Evolutionary conservation across 768 basidiomycete genomes (phyloP), one percentile per base, ranked within the genome.

Genomic region (Daedalea quercina): DNA sequence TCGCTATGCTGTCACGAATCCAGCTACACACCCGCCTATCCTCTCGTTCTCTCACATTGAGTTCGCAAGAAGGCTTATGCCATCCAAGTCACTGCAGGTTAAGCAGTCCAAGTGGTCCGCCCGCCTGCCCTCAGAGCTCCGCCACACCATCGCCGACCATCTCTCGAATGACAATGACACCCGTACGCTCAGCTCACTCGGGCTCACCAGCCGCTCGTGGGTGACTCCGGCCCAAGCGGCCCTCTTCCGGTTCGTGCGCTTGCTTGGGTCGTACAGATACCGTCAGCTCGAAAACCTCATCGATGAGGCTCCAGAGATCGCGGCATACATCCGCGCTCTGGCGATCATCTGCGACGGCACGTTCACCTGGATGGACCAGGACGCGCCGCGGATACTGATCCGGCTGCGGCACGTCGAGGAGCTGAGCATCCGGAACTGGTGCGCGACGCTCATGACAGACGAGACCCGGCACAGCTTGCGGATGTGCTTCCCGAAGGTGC

Each of bases 141-240:
- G 55, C 9, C 52, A 58, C 41, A 47, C 46, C 7, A 61, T 59
- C 31, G 43, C 58, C 42, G 55, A 61, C 22, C 33, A 57, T 28
- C 50, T 61, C 3, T 46, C 52, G 20, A n/a, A n/a, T n/a, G n/a
- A n/a, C 28, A 31, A 53, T 35, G 60, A 57, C 40, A 20, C 17
- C 8, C 12, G 24, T 3, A 37, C 55, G 19, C 55, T 61, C 12
- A 40, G 50, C 13, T 49, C 28, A n/a, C 55, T 54, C 23, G 51
- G 53, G 12, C 50, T 62, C 0, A 51, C 58, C 31, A 59, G 57
- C 46, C 57, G 43, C n/a, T 48, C 53, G 2, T 54, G 57, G 34
- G 37, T 55, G 11, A 33, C 54, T 13, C 43, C 52, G 8, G 47
- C 45, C 7, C 57, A 57, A 25, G 44, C 22, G 22, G 52, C 57